Evolutionary conservation across 805 yeast species (phyloP).

Genomic region (Spathaspora sp.): DNA sequence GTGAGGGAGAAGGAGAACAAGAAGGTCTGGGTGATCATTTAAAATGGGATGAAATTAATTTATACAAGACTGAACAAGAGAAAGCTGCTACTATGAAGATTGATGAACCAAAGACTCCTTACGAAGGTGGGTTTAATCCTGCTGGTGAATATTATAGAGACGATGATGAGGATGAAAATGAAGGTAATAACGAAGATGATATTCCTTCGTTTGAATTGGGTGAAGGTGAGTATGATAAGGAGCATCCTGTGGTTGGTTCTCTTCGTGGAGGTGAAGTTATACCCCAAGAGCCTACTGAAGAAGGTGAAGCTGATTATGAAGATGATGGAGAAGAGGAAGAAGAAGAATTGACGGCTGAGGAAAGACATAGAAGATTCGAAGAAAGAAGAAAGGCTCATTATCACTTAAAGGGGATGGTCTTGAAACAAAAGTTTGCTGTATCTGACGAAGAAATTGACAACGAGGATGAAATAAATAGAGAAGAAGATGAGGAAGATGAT

Average conservation of each 20-base stretch:
- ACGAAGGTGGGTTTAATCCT: slow-evolving; percentile 84
- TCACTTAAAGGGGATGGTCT: slow-evolving; percentile 51
- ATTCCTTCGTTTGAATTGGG: slow-evolving; percentile 56
- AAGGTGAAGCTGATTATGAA: slow-evolving; percentile 19
- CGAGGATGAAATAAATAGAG: not conserved
- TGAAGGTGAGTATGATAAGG: slow-evolving; percentile 45
- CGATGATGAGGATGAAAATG: slow-evolving; percentile 51
- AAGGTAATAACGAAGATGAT: slow-evolving; percentile 18
- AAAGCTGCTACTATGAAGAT: slow-evolving; percentile 74
- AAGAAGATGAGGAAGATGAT: not conserved
- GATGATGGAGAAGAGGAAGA: slow-evolving; percentile 37
- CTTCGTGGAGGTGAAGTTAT: slow-evolving; percentile 41
- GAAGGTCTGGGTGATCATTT: slow-evolving; percentile 36
- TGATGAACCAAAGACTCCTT: slow-evolving; percentile 95
- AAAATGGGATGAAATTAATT: slow-evolving; percentile 82
- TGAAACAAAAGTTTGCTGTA: slow-evolving; percentile 29
- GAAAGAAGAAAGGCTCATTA: slow-evolving; percentile 79
- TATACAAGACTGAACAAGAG: slow-evolving; percentile 70
- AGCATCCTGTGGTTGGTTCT: slow-evolving; percentile 23
- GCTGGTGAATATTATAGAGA: slow-evolving; percentile 72
- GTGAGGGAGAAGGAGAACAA: not conserved
- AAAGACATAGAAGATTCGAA: slow-evolving; percentile 66
- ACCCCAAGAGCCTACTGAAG: slow-evolving; percentile 17
- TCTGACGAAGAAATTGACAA: slow-evolving; percentile 23
- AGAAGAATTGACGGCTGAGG: slow-evolving; percentile 46